Base-by-base conservation (phyloP, 2,329 filamentous ascomycete genomes). In the Fusarium sp. region DNA sequence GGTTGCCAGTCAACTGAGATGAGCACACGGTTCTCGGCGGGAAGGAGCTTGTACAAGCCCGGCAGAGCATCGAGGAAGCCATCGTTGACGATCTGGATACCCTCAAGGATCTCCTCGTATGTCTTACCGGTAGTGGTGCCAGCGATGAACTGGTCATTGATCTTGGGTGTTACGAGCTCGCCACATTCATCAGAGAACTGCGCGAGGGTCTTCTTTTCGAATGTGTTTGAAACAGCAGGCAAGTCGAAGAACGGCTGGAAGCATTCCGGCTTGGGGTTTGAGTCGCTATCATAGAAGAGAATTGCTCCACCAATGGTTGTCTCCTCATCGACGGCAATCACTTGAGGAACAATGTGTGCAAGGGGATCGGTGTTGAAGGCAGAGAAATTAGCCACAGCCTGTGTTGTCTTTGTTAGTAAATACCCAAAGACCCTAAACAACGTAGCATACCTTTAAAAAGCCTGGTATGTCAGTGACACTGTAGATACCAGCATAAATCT, bases 1-100 rank as follows among this genome's bases (percentile, higher is more conserved):
- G 67, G 67, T 1, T 70, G 67, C 67, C 62, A 70, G 27, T 70
- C 67, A 4, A 70, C 48, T 2, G 62, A 55, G 6, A 70, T 52
- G 0, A 63, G 56, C 4, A 59, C 32, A 2, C 66, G 65, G 15
- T 68, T 32, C 7, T 65, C 23, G 1, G 25, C 49, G 2, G 65
- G 66, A 3, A 69, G 56, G 0, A 56, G 17, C 27, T 63, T 46
- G 35, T 62, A 69, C 5, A 68, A 5, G 0, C 11, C 19, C 1
- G 65, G 61, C 3, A 68, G 37, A 5, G 55, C 65, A 2, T n/a
- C 23, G 1, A 66, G 14, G 17, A 69, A 69, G 10, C 23, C 39
- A 6, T 69, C 65, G 1, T 68, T 62, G 6, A 55, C 27, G 0
- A 68, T 45, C 7, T 66, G 48, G 0, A 66, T 47, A 0, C 65